A percentile compares a stretch with the other conserved stretches of the same genome.
Evolutionary conservation across 768 basidiomycete species (phyloP).

Genomic region (Dioszegia hungarica): DNA sequence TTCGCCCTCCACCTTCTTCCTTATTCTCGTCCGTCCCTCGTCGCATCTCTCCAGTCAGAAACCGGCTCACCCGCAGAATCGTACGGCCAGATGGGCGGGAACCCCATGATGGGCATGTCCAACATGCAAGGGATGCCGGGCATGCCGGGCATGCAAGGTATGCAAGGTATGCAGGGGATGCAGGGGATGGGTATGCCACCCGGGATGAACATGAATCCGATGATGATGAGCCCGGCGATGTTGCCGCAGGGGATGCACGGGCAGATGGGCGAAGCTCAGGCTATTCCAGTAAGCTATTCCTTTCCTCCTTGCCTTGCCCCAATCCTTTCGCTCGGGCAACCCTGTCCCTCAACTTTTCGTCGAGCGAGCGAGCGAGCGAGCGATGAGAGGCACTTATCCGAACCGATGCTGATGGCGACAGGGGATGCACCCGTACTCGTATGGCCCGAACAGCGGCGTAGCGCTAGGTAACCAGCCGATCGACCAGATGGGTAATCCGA

Average conservation of each 20-base stretch:
- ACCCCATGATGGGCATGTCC: slow-evolving; percentile 1
- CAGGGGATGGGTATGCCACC: slow-evolving; percentile 2
- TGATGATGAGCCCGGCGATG: slow-evolving; percentile 10
- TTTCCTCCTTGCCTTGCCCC: no score
- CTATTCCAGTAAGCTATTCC: slow-evolving; percentile 33
- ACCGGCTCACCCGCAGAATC: not conserved
- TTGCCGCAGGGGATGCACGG: slow-evolving; percentile 15
- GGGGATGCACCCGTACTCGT: slow-evolving; percentile 45
- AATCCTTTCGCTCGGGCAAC: no score
- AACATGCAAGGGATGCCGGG: no score
- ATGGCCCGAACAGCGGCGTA: slow-evolving; percentile 33
- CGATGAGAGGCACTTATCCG: no score
- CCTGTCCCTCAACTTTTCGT: no score
- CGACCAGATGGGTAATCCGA: slow-evolving; percentile 38
- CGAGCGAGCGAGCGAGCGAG: not conserved
- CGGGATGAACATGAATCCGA: slow-evolving; percentile 11
- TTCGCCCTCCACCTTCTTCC: not conserved
- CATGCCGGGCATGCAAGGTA: slow-evolving; percentile 25
- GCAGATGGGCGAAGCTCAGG: slow-evolving; percentile 34
- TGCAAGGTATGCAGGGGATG: slow-evolving; percentile 15
- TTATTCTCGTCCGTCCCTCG: not conserved
- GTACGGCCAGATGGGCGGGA: not conserved
- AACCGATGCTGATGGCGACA: slow-evolving; percentile 8
- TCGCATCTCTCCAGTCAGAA: no score
- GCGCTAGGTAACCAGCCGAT: slow-evolving; percentile 37